Percentiles rank a stretch among this genome's conserved stretches.
These are phyloP conservation scores for Dactylellina parvicollis DNA, from an alignment of 2,329 filamentous ascomycete genomes.

Conservation along the genomic window DNA sequence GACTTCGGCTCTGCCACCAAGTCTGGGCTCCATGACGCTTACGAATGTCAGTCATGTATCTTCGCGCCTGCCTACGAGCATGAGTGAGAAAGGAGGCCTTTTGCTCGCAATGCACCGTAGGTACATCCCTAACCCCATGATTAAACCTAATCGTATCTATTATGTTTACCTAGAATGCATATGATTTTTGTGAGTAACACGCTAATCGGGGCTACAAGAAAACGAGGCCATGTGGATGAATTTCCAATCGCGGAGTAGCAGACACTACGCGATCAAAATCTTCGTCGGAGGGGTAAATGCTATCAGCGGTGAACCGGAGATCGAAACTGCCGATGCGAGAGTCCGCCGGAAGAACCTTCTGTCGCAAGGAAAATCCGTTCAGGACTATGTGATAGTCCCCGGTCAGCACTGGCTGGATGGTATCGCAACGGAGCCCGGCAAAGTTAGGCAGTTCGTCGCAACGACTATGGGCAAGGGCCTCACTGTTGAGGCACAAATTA, in stretches of 20 bases:
- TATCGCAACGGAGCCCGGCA: slow-evolving; percentile 60
- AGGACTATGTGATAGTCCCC: slow-evolving; percentile 64
- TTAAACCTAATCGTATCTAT: not conserved
- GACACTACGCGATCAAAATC: slow-evolving; percentile 61
- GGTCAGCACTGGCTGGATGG: slow-evolving; percentile 63
- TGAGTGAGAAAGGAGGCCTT: slow-evolving; percentile 63
- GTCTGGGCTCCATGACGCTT: slow-evolving; percentile 62
- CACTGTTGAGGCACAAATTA: slow-evolving; percentile 64
- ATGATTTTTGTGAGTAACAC: not conserved
- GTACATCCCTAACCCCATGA: not conserved
- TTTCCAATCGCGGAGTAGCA: slow-evolving; percentile 55
- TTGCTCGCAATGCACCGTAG: slow-evolving; percentile 64
- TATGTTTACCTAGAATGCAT: not conserved
- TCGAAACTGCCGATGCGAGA: not conserved
- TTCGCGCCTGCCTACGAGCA: slow-evolving; percentile 59
- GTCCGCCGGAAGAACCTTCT: not conserved
- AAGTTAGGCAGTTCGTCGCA: slow-evolving; percentile 65
- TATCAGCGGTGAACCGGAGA: slow-evolving; percentile 60
- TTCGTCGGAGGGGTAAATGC: slow-evolving; percentile 63
- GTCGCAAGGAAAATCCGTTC: slow-evolving; percentile 55
- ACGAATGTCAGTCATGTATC: slow-evolving; percentile 60
- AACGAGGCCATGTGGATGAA: slow-evolving; percentile 64
- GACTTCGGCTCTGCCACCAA: slow-evolving; percentile 60
- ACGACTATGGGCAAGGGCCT: slow-evolving; percentile 63
- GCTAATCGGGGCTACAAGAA: slow-evolving; percentile 48